Percentiles rank a stretch among this genome's conserved stretches.
phyloP scores from a whole-genome alignment of 2,329 filamentous ascomycete species.

The Ophiostoma australiae region DNA sequence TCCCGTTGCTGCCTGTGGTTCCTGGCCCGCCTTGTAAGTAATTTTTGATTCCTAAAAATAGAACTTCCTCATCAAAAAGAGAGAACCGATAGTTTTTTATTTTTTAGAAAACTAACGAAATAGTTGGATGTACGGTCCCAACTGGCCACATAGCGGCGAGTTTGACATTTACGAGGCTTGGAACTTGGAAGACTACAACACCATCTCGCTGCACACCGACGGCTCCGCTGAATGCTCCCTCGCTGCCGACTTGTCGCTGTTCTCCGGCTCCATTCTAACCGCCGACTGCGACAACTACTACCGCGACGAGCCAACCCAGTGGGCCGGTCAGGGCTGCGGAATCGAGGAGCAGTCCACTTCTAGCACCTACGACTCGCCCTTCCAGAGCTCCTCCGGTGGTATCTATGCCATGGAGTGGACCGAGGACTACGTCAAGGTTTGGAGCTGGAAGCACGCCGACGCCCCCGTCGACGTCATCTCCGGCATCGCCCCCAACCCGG shows the following conservation, averaged over 20 bases:
- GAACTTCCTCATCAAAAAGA: background rate
- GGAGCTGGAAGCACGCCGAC: constrained; percentile 36
- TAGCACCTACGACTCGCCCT: constrained; percentile 18
- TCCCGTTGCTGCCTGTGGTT: constrained; percentile 60
- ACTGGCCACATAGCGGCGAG: constrained; percentile 60
- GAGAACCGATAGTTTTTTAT: too few species aligned
- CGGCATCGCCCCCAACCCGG: constrained; percentile 52
- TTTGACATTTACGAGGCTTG: constrained; percentile 65
- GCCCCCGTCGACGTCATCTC: constrained; percentile 36
- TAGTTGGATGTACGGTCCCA: constrained; percentile 46
- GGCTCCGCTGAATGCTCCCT: constrained; percentile 35
- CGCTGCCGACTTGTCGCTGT: constrained; percentile 24
- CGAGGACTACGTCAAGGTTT: constrained; percentile 40
- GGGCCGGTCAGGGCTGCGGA: constrained; percentile 40
- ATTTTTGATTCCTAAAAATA: background rate
- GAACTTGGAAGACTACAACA: constrained; percentile 51
- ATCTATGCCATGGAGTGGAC: constrained; percentile 43
- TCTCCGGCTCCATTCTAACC: constrained; percentile 33
- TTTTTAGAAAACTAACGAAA: background rate
- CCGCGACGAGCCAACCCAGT: constrained; percentile 33
- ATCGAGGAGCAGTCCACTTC: constrained; percentile 33
- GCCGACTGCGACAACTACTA: constrained; percentile 40
- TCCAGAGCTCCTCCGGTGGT: constrained; percentile 26
- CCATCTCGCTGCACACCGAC: constrained; percentile 53
- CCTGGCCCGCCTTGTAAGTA: constrained; percentile 64